These are phyloP conservation scores for Didymella exigua DNA, from an alignment of 2,329 filamentous ascomycete species.

Conservation along the genomic window DNA sequence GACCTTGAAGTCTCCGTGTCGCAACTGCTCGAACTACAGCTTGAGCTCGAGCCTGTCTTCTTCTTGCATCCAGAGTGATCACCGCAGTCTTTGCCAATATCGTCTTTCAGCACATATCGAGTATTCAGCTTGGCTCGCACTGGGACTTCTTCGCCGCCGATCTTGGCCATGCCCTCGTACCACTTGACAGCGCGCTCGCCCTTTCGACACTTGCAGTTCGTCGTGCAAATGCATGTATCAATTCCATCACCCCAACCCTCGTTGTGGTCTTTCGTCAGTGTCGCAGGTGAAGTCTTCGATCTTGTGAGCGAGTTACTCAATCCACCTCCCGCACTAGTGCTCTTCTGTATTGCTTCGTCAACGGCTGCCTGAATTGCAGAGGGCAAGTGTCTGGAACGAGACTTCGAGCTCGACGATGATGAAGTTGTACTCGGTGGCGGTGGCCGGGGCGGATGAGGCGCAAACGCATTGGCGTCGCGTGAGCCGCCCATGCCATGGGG, in stretches of 20 bases:
- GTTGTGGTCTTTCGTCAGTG: neutral
- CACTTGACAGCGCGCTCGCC: conserved; percentile 28
- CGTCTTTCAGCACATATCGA: conserved; percentile 33
- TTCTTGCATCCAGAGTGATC: conserved; percentile 28
- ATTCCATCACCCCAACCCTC: conserved; percentile 29
- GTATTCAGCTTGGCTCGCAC: conserved; percentile 28
- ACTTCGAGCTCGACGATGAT: neutral
- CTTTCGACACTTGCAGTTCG: conserved; percentile 35
- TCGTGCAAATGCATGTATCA: conserved; percentile 40
- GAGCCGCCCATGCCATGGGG: neutral
- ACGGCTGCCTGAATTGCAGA: neutral
- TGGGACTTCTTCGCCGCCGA: conserved; percentile 2
- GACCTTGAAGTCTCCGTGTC: neutral
- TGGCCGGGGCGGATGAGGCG: neutral
- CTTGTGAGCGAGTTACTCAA: neutral
- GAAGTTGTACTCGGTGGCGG: neutral
- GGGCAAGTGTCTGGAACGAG: neutral
- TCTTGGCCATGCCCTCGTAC: neutral
- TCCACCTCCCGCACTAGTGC: neutral
- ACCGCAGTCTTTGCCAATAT: conserved; percentile 35
- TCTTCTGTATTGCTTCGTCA: neutral
- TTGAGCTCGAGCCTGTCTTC: neutral
- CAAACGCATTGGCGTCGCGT: neutral
- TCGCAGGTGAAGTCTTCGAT: neutral
- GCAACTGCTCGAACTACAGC: neutral